Conservation (phyloP, 345 rosid genomes). For the Eucalyptus curtisii region DNA sequence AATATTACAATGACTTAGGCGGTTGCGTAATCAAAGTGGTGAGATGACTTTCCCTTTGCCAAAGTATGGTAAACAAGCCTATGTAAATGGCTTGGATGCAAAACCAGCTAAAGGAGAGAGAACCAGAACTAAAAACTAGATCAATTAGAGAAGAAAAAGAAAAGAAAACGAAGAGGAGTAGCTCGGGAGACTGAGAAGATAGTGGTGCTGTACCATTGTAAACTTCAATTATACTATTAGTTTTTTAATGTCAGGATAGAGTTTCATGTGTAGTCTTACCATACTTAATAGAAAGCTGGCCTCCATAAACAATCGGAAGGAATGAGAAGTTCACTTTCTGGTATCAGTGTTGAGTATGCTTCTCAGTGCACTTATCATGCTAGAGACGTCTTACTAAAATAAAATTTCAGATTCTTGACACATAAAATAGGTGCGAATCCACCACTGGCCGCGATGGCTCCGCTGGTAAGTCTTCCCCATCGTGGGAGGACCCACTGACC, state of each 20-base stretch:
- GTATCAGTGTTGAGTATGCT: not conserved
- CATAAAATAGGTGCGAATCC: not conserved
- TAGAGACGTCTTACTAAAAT: not conserved
- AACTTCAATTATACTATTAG: not conserved
- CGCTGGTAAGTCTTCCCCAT: no score
- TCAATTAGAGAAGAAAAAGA: no score
- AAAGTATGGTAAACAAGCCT: no score
- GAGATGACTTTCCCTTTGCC: no score
- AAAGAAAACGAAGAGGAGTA: no score
- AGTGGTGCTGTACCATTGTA: not conserved
- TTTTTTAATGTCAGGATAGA: not conserved
- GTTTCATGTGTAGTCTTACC: not conserved
- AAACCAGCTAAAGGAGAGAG: no score
- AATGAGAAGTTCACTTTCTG: not conserved
- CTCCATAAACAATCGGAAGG: not conserved
- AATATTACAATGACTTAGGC: no score
- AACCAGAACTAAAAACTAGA: no score
- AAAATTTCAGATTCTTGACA: not conserved
- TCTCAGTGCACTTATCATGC: not conserved
- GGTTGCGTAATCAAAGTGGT: no score
- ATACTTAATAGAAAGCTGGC: not conserved
- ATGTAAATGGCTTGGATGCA: no score
- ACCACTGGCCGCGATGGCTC: no score
- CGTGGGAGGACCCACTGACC: no score
- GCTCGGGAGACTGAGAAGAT: not conserved